A percentile compares a stretch with the other conserved stretches of the same genome.
Conservation (phyloP, 108 stramenopile genomes). For the Epipyxis sp. region DNA sequence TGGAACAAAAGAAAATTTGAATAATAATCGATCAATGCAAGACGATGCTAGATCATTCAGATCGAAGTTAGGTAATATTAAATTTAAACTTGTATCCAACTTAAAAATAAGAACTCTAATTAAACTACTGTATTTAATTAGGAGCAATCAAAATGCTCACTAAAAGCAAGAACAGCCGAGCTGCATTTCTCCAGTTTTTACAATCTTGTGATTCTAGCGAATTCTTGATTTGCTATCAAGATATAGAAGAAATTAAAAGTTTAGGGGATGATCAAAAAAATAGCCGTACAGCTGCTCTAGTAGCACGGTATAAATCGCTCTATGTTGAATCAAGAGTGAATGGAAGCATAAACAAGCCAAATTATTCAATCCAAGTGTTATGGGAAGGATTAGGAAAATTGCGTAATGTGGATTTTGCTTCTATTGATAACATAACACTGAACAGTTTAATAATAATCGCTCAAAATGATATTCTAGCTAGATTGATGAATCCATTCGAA, state of each 20-base stretch:
- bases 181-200: background rate
- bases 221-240: background rate
- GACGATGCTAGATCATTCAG: conserved; percentile 13
- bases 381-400: conserved; percentile 9
- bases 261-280: background rate
- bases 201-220: background rate
- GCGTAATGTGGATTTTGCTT: background rate
- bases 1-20: no score
- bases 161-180: background rate
- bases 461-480: background rate
- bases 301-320: background rate
- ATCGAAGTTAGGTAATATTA: background rate
- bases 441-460: background rate
- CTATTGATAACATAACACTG: no score
- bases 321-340: background rate
- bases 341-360: background rate
- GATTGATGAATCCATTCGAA: conserved; percentile 2
- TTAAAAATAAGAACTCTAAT: no score
- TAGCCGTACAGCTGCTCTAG: background rate
- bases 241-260: conserved; percentile 14
- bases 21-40: no score
- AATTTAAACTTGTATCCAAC: no score
- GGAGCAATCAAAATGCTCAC: no score
- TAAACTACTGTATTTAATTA: no score
- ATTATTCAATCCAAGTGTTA: background rate